Conservation (phyloP, 1,284 basidiomycete species). For the Ganoderma lucidum region DNA sequence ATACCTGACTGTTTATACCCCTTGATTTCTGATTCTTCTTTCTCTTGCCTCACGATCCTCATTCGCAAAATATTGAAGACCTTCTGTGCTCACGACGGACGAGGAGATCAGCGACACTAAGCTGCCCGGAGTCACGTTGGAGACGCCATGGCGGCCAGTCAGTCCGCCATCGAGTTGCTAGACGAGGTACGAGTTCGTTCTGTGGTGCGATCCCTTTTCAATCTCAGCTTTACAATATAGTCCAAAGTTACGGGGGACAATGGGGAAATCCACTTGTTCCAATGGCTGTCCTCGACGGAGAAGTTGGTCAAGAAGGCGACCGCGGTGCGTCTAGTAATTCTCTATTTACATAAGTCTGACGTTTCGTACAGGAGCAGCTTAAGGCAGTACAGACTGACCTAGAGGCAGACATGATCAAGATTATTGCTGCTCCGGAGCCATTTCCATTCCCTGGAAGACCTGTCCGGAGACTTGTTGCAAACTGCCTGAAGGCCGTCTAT, state of each 20-base stretch:
- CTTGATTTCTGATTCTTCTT: not conserved
- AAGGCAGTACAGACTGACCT: constrained; percentile 69
- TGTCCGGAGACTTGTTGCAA: constrained; percentile 79
- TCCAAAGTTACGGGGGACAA: constrained; percentile 77
- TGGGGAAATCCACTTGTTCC: constrained; percentile 82
- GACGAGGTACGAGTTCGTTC: constrained; percentile 24
- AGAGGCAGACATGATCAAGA: constrained; percentile 70
- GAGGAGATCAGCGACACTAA: not conserved
- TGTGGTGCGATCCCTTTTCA: not conserved
- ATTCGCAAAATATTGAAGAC: not conserved
- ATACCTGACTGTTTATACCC: not conserved
- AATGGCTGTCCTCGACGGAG: constrained; percentile 81
- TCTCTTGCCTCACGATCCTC: not conserved
- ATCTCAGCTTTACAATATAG: constrained; percentile 46
- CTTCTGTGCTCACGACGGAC: not conserved
- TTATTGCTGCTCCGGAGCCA: constrained; percentile 64
- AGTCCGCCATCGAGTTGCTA: constrained; percentile 25
- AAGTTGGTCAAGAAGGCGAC: constrained; percentile 58
- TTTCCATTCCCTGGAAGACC: constrained; percentile 88
- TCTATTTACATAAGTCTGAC: not conserved
- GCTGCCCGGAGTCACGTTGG: not conserved
- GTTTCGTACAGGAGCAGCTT: constrained; percentile 60
- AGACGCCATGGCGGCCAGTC: constrained; percentile 25
- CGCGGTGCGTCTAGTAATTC: constrained; percentile 50
- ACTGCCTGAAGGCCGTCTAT: constrained; percentile 85